phyloP scores from a whole-genome alignment of 108 stramenopile species.

The Cyclotella atomus region DNA sequence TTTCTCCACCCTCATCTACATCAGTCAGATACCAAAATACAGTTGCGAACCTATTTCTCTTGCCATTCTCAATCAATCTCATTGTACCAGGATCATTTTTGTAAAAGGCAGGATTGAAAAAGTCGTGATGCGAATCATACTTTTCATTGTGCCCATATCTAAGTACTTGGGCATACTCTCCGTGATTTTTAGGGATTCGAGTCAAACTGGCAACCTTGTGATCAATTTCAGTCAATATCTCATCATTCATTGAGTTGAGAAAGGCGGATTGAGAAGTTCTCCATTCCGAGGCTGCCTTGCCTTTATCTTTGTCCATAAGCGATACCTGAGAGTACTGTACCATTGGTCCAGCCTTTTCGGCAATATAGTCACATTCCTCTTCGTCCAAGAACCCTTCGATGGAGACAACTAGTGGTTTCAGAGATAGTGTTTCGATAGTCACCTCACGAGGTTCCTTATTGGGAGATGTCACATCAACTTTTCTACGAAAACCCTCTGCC shows the following conservation, averaged over 20 bases:
- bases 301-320: conserved; percentile 86
- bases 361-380: conserved; percentile 83
- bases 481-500: conserved; percentile 58
- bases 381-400: conserved; percentile 72
- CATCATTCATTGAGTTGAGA: conserved; percentile 43
- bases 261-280: conserved; percentile 86
- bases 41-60: conserved; percentile 83
- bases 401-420: conserved; percentile 68
- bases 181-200: conserved; percentile 64
- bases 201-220: conserved; percentile 68
- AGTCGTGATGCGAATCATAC: conserved; percentile 85
- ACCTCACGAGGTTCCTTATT: conserved; percentile 26
- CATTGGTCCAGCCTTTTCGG: conserved; percentile 57
- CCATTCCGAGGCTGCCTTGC: conserved; percentile 86
- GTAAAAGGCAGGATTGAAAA: conserved; percentile 66
- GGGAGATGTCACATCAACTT: conserved; percentile 29
- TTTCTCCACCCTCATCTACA: conserved; percentile 80
- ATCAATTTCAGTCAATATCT: conserved; percentile 60
- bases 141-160: conserved; percentile 70
- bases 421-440: conserved; percentile 57
- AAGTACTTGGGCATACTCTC: conserved; percentile 80
- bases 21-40: conserved; percentile 91
- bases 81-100: conserved; percentile 39
- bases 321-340: conserved; percentile 78
- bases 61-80: conserved; percentile 58